phyloP scores from a whole-genome alignment of 2,329 filamentous ascomycete genomes.

The Lasiodiplodia gonubiensis region DNA sequence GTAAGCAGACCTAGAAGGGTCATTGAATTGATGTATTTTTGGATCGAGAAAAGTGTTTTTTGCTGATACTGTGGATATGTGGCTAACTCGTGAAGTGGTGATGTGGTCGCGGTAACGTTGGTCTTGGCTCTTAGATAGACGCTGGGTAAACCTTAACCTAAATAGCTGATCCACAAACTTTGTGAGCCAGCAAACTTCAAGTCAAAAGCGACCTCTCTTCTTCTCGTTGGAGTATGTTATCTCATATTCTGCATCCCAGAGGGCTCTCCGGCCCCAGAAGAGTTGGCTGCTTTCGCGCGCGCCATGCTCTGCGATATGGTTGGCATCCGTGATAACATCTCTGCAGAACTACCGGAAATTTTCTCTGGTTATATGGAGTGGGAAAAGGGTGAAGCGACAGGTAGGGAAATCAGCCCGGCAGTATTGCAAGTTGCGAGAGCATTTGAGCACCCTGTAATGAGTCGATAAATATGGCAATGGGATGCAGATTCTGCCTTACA shows the following conservation, averaged over 20 bases:
- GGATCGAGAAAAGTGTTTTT: background rate
- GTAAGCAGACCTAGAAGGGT: background rate
- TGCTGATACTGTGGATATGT: background rate
- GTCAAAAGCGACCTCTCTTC: too few relatives aligned
- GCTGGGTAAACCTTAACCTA: too few relatives aligned
- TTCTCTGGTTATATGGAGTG: background rate
- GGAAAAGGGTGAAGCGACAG: background rate
- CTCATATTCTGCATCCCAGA: background rate
- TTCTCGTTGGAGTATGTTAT: background rate
- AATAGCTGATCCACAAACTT: too few relatives aligned
- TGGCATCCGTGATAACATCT: background rate
- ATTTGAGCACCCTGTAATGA: background rate
- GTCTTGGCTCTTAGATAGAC: too few relatives aligned
- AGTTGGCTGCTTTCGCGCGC: background rate
- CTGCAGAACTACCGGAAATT: background rate
- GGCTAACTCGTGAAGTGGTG: too few relatives aligned
- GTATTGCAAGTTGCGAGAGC: background rate
- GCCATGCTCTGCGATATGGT: background rate
- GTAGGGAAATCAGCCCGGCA: background rate
- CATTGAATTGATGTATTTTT: background rate
- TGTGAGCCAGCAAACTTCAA: too few relatives aligned
- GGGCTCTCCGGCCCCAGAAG: background rate
- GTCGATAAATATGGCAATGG: background rate
- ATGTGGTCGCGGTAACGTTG: too few relatives aligned
- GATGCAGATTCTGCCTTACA: background rate